Evolutionary conservation across 768 basidiomycete species (phyloP), one percentile per base, ranked within the genome.

Genomic region (Trametes cingulata): DNA sequence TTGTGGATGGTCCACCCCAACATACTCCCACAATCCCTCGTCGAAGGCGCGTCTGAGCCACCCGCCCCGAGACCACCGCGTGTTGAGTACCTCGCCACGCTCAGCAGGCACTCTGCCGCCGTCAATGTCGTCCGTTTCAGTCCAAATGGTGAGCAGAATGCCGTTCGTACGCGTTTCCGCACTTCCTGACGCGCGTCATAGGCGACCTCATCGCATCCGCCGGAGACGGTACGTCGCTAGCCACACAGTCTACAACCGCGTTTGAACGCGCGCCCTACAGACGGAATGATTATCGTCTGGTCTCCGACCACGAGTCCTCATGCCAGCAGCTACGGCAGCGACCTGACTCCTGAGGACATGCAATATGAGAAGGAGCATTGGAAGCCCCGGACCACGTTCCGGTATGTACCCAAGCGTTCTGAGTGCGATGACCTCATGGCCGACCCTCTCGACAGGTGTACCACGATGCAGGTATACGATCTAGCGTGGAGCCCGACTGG

Each of bases 251-350:
- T 36, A 60, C 20, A 17, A 53, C 25, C 25, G 45, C 22, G 29
- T 19, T 27, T 52, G 51, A 52, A 41, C 40, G 52, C 20, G 43
- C 27, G 13, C 10, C 65, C 15, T 35, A 20, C 68, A 97, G 96
- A 99, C 76, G 97, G 97, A 13, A 95, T 95, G 88, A 87, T 99
- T 61, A 92, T 98, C 49, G 85, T 99, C 15, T 99, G 97, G 97
- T 87, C 91, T 0, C 92, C 86, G 9, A 88, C 90, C 3, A 82
- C 86, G 22, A 85, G 81, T 33, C 88, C 93, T 0, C 86, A 87
- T 53, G 74, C 84, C 2, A 81, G 77, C 42, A 83, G 85, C 14
- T 96, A 93, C 71, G 94, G 94, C n/a, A 90, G 87, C 66, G 93
- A 94, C 69, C 76, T 88, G 46, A 83, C 76, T 51, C 74, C 84